These are phyloP conservation scores for Guyanaporus albipodus DNA, from an alignment of 768 basidiomycete species.

Conservation along the genomic window DNA sequence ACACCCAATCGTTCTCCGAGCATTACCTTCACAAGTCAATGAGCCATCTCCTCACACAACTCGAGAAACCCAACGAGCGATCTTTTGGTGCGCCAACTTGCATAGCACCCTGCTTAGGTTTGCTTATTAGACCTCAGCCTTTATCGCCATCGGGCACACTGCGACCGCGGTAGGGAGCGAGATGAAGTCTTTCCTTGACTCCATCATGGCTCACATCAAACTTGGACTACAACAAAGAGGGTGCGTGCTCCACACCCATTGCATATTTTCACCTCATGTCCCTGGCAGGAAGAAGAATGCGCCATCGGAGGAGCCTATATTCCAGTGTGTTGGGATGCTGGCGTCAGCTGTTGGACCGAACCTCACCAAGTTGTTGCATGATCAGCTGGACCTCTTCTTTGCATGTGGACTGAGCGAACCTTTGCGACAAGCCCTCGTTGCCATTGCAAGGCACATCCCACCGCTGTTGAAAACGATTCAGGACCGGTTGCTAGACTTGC, in stretches of 20 bases:
- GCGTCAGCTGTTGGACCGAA: constrained; percentile 94
- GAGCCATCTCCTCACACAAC: constrained; percentile 82
- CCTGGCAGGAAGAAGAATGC: constrained; percentile 74
- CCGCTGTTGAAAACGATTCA: constrained; percentile 91
- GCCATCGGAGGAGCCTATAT: constrained; percentile 90
- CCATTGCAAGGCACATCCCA: constrained; percentile 82
- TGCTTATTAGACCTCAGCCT: constrained; percentile 49
- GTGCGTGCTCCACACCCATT: constrained; percentile 38
- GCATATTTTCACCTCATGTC: constrained; percentile 2
- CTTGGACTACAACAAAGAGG: constrained; percentile 83
- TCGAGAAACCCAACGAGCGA: constrained; percentile 86
- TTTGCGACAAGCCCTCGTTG: constrained; percentile 75
- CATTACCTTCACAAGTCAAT: constrained; percentile 92
- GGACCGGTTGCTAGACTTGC: constrained; percentile 85
- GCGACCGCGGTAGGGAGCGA: constrained; percentile 88
- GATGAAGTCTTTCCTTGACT: constrained; percentile 94
- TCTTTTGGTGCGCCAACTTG: constrained; percentile 59
- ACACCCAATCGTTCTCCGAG: constrained; percentile 87
- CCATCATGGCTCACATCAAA: constrained; percentile 86
- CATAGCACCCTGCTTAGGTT: constrained; percentile 2
- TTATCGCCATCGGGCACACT: constrained; percentile 94
- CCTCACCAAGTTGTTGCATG: constrained; percentile 91
- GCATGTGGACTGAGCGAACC: constrained; percentile 90
- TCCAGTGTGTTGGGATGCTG: constrained; percentile 97
- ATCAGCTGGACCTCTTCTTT: constrained; percentile 96